Base-by-base conservation (phyloP, 2,329 filamentous ascomycete species). In the Ramularia collo-cygni region DNA sequence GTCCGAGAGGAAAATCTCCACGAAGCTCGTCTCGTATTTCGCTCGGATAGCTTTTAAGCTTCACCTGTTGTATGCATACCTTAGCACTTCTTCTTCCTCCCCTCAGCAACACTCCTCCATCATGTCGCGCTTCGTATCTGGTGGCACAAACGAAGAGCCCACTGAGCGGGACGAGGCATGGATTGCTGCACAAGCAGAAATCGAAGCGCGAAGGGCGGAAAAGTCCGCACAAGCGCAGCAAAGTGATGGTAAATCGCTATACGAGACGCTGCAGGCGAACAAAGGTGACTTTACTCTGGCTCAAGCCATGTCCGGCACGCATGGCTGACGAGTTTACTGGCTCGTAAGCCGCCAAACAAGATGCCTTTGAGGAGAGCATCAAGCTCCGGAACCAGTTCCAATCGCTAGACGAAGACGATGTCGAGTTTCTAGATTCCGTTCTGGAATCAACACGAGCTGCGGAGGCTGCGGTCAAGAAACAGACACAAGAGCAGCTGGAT, bases 251-350 rank as follows among this genome's bases (percentile, higher is more conserved):
- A 79, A 74, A 63, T 80, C 73, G 37, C 69, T 92, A 18, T 92
- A 74, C 58, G 85, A 89, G 30, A 72, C 84, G 2, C 63, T 92
- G 37, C 81, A 90, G 64, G 85, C 81, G 30, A 92, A 92, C 63
- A 90, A 89, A 76, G 81, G 80, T 83, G 61, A 45, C 38, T 46
- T n/a, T 27, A 8, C 18, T 15, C 4, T 27, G 19, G 16, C 15
- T 27, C 17, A 15, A n/a, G 24, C 4, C 26, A 35, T 14, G 16
- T 7, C 17, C 15, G 27, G 24, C 18, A 29, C 33, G 43, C 40
- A 36, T 29, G 43, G 44, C 54, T 58, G 46, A 58, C 54, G 47
- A 43, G 47, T 51, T 42, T 56, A 51, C 43, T 44, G 36, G 35
- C 28, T 28, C 34, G 33, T 43, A 48, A 83, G 84, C 80, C 49